Evolutionary conservation across 495 filamentous ascomycete species (phyloP).

Genomic region (Penicillium flavigenum): DNA sequence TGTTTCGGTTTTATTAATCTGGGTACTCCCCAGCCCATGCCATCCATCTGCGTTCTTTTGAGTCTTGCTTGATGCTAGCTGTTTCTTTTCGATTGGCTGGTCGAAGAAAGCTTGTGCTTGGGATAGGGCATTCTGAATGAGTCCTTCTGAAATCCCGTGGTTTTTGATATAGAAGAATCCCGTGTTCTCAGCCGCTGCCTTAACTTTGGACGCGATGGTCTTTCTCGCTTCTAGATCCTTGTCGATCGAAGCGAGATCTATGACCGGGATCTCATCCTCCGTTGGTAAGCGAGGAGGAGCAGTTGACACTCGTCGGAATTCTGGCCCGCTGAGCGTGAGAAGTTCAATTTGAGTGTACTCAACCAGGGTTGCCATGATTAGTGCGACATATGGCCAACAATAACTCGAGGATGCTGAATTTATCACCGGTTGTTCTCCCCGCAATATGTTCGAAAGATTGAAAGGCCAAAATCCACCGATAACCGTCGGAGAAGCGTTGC

Average conservation of each 20-base stretch:
- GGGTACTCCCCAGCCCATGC: conserved; percentile 25
- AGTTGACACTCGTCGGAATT: conserved; percentile 36
- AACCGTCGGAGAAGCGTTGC: conserved; percentile 5
- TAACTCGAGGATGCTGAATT: background rate
- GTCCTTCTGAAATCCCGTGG: conserved; percentile 49
- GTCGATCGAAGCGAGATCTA: conserved; percentile 48
- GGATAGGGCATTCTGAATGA: conserved; percentile 40
- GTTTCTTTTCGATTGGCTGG: conserved; percentile 41
- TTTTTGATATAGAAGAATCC: conserved; percentile 59
- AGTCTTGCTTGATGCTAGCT: conserved; percentile 24
- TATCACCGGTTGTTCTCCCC: background rate
- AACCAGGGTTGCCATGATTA: conserved; percentile 1
- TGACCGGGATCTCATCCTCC: conserved; percentile 56
- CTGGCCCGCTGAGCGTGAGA: conserved; percentile 27
- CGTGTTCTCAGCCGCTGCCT: conserved; percentile 44
- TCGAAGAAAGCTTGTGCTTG: conserved; percentile 47
- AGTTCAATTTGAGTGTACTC: conserved; percentile 38
- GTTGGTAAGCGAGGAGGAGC: conserved; percentile 31
- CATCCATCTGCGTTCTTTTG: conserved; percentile 36
- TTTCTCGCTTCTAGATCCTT: conserved; percentile 38
- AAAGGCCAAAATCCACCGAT: background rate
- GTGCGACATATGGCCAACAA: background rate
- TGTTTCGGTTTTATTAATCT: conserved; percentile 32
- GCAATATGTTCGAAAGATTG: background rate
- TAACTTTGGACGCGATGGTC: conserved; percentile 40